Conservation (phyloP, 257 asterid species). For the Echium plantagineum region DNA sequence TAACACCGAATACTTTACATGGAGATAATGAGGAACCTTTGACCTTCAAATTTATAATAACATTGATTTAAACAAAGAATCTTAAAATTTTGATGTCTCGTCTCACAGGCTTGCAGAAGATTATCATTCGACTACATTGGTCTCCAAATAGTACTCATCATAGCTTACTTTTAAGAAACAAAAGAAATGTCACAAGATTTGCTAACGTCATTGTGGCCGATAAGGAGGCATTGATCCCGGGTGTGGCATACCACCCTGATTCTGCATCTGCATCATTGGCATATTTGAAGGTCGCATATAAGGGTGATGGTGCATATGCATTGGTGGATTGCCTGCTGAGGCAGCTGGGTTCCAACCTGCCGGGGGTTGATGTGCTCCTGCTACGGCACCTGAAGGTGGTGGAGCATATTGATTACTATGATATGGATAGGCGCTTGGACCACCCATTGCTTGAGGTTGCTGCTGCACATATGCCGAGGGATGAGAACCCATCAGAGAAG, state of each 20-base stretch:
- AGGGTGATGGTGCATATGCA: constrained; percentile 70
- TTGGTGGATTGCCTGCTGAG: constrained; percentile 27
- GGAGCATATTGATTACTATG: constrained; percentile 47
- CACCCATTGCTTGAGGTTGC: constrained; percentile 54
- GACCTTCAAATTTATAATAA: no score
- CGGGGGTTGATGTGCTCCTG: constrained; percentile 36
- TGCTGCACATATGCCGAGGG: constrained; percentile 64
- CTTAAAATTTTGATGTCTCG: no score
- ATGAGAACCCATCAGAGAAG: constrained; percentile 52
- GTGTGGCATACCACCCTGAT: constrained; percentile 50
- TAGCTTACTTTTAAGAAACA: no score
- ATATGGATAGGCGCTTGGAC: constrained; percentile 41
- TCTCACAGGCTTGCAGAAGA: background rate
- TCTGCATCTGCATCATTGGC: constrained; percentile 35
- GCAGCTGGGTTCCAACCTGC: constrained; percentile 55
- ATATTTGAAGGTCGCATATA: constrained; percentile 43
- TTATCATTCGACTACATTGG: background rate
- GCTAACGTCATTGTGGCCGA: constrained; percentile 35
- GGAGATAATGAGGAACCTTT: no score
- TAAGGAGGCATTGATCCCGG: constrained; percentile 55
- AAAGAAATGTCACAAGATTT: background rate
- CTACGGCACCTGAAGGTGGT: constrained; percentile 29
- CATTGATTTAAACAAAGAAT: no score
- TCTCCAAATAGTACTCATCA: background rate
- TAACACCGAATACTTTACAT: no score